These are phyloP conservation scores for Pythium folliculosum DNA, from an alignment of 352 stramenopile species.

Conservation along the genomic window DNA sequence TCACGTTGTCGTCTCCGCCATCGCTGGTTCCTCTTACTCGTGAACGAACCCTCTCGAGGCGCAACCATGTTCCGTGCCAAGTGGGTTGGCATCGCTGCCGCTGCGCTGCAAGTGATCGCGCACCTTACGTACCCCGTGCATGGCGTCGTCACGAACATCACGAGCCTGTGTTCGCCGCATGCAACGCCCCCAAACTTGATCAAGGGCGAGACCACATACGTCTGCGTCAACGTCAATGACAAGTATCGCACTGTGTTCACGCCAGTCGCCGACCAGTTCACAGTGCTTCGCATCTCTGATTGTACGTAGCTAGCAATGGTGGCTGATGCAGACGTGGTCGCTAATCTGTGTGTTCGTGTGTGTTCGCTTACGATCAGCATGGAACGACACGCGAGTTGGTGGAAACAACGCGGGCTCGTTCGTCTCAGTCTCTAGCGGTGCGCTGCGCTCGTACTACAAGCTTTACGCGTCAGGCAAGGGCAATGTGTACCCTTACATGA, in stretches of 20 bases:
- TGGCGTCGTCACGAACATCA: slow-evolving; percentile 47
- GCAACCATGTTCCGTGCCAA: slow-evolving; percentile 5
- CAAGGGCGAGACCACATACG: slow-evolving; percentile 65
- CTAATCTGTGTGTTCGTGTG: background rate
- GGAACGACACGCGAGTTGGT: slow-evolving; percentile 67
- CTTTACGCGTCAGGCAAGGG: slow-evolving; percentile 52
- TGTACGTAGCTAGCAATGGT: slow-evolving; percentile 40
- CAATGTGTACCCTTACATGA: slow-evolving; percentile 72
- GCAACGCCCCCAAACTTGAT: slow-evolving; percentile 45
- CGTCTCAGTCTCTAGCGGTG: slow-evolving; percentile 69
- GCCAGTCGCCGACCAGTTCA: slow-evolving; percentile 75
- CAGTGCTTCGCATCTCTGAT: slow-evolving; percentile 68
- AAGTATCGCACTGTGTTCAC: slow-evolving; percentile 76
- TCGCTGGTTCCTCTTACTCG: background rate
- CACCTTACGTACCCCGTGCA: slow-evolving; percentile 5
- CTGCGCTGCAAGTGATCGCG: slow-evolving; percentile 1
- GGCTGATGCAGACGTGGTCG: background rate
- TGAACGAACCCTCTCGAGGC: slow-evolving; percentile 4
- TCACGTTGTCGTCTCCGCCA: background rate
- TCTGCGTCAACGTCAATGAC: slow-evolving; percentile 82
- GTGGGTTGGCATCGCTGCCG: background rate
- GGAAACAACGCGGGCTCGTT: slow-evolving; percentile 48
- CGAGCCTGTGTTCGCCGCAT: slow-evolving; percentile 62
- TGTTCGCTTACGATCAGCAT: slow-evolving; percentile 37
- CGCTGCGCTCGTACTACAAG: slow-evolving; percentile 72